A percentile compares a stretch with the other conserved stretches of the same genome.
phyloP scores from a whole-genome alignment of 306 rosid genomes.

The Malus orientalis region DNA sequence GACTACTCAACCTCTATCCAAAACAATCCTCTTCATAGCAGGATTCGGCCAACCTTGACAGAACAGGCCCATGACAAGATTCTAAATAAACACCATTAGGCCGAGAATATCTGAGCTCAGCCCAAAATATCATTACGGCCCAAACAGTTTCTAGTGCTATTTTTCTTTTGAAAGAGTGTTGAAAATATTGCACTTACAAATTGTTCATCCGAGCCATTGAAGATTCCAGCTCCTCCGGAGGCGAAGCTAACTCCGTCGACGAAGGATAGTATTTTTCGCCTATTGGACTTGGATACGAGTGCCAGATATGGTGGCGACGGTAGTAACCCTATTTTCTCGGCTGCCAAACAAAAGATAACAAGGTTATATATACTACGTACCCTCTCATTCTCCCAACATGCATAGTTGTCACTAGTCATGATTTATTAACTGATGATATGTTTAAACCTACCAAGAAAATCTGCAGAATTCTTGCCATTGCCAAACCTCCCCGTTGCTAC shows the following conservation, averaged over 20 bases:
- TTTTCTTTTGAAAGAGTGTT: not conserved
- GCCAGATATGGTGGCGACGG: constrained; percentile 69
- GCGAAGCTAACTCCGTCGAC: constrained; percentile 71
- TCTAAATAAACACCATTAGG: too few species aligned
- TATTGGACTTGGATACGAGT: constrained; percentile 28
- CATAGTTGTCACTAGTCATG: not conserved
- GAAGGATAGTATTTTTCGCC: constrained; percentile 13
- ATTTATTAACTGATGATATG: not conserved
- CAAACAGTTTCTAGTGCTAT: too few species aligned
- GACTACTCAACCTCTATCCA: too few species aligned
- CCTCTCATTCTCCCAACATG: not conserved
- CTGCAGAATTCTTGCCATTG: constrained; percentile 41
- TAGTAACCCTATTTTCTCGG: constrained; percentile 62
- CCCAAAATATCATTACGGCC: too few species aligned
- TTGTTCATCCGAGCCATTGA: constrained; percentile 42
- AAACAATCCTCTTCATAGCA: too few species aligned
- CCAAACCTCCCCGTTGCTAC: constrained; percentile 37
- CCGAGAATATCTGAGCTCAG: too few species aligned
- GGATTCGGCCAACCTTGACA: too few species aligned
- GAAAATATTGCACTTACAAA: constrained; percentile 33
- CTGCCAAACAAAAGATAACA: not conserved
- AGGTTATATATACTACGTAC: not conserved
- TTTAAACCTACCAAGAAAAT: constrained; percentile 30
- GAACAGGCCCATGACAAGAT: too few species aligned
- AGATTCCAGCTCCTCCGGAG: constrained; percentile 87